phyloP scores from a whole-genome alignment of 2,329 filamentous ascomycete genomes.

The Tolypocladium cylindrosporum region DNA sequence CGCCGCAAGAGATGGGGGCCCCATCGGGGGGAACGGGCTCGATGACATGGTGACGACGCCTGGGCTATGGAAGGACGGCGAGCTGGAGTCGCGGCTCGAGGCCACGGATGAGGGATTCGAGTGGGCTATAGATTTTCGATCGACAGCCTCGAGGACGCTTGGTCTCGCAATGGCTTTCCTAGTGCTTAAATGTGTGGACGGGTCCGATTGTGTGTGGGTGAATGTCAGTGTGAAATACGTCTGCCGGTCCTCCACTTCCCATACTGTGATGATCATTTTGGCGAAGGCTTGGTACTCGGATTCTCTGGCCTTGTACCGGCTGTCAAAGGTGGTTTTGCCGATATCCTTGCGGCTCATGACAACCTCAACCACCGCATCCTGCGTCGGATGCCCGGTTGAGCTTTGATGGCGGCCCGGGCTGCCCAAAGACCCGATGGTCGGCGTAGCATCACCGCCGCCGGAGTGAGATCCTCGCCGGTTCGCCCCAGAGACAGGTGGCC shows the following conservation, averaged over 20 bases:
- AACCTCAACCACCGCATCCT: constrained; percentile 59
- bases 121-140: constrained; percentile 31
- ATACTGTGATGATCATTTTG: constrained; percentile 69
- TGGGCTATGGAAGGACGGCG: constrained; percentile 40
- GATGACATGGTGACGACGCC: constrained; percentile 40
- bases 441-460: constrained; percentile 25
- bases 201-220: constrained; percentile 44
- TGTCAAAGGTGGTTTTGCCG: constrained; percentile 26
- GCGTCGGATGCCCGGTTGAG: constrained; percentile 21
- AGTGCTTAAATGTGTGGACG: constrained; percentile 18
- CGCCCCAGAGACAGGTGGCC: constrained; percentile 12
- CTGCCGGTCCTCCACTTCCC: constrained; percentile 56
- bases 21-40: constrained; percentile 55
- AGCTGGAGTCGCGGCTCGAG: constrained; percentile 37
- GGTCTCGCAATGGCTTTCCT: constrained; percentile 29
- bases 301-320: constrained; percentile 22
- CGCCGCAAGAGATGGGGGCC: constrained; percentile 48
- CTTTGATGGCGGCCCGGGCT: constrained; percentile 22
- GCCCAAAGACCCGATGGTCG: constrained; percentile 17
- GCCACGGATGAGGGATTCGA: constrained; percentile 36
- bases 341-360: constrained; percentile 45
- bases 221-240: constrained; percentile 69
- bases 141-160: constrained; percentile 33
- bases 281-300: constrained; percentile 42
- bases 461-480: constrained; percentile 11